Evolutionary conservation across 2,329 filamentous ascomycete species (phyloP), one percentile per base, ranked within the genome.

Genomic region (Neopestalotiopsis clavispora): DNA sequence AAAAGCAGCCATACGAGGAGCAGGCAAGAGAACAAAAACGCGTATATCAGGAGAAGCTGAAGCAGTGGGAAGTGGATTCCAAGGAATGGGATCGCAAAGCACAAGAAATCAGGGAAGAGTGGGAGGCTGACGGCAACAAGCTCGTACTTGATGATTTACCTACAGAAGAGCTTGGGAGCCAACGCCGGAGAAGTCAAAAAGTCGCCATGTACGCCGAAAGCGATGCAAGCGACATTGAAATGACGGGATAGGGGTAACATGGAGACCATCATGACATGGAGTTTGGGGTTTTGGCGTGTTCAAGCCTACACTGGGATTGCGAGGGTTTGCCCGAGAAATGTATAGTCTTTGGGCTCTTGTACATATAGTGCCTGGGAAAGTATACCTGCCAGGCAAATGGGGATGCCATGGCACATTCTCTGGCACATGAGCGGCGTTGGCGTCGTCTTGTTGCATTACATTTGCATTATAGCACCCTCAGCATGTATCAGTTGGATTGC

Each of bases 1-100:
- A 90, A 73, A 93, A 92, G 76, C 86, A 87, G 76, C 95, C 94
- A 0, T 98, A 93, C 75, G 87, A 95, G 63, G 91, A 94, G 34
- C 87, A 91, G 77, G 93, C 92, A 4, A 86, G 90, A 67, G 86
- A 86, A 66, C 91, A 94, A 73, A 95, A 95, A 78, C 84, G 86
- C 68, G 84, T 81, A 1, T 92, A 94, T 72, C 84, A 84, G 34
- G 83, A 85, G 49, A 86, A 86, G 6, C 76, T 92, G 67, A 84
- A 84, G 17, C 84, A 84, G 28, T 94, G 89, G 78, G 89, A 90
- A 61, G 84, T 85, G 64, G 84, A 86, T n/a, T 85, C 88, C 9
- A 87, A 85, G 65, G 85, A 87, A 67, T 98, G 95, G 94, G 93
- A 97, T 76, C 82, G 80, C 23, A 87, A 90, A 68, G 91, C 92